phyloP scores from a whole-genome alignment of 129 eudicot genomes.

The Dittrichia graveolens region DNA sequence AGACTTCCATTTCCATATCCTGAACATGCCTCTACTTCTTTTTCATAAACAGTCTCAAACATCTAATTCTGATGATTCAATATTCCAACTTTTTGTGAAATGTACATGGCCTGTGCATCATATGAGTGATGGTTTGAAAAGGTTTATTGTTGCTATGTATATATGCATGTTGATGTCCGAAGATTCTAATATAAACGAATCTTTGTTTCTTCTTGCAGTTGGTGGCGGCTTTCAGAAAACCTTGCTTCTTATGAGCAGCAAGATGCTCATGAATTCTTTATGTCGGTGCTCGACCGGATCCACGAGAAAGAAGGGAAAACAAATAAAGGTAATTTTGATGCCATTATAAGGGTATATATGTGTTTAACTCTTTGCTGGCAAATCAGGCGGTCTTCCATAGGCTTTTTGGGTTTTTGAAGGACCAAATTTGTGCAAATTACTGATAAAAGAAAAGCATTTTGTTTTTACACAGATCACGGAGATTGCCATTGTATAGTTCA shows the following conservation, averaged over 20 bases:
- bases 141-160: too few species aligned
- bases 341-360: conserved; percentile 27
- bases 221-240: conserved; percentile 78
- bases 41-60: too few species aligned
- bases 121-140: too few species aligned
- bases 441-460: conserved; percentile 31
- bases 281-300: conserved; percentile 65
- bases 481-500: conserved; percentile 82
- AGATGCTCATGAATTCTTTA: conserved; percentile 79
- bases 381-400: conserved; percentile 10
- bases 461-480: conserved; percentile 52
- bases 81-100: too few species aligned
- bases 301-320: conserved; percentile 67
- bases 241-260: conserved; percentile 80
- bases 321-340: conserved; percentile 52
- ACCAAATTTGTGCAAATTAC: conserved; percentile 32
- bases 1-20: too few species aligned
- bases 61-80: too few species aligned
- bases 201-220: conserved; percentile 44
- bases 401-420: conserved; percentile 28
- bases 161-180: too few species aligned
- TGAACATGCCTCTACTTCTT: too few species aligned
- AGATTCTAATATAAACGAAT: neutral
- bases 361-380: conserved; percentile 26
- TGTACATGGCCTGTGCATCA: too few species aligned